Evolutionary conservation across 495 filamentous ascomycete genomes (phyloP).

Genomic region (Penicillium maclennaniae): DNA sequence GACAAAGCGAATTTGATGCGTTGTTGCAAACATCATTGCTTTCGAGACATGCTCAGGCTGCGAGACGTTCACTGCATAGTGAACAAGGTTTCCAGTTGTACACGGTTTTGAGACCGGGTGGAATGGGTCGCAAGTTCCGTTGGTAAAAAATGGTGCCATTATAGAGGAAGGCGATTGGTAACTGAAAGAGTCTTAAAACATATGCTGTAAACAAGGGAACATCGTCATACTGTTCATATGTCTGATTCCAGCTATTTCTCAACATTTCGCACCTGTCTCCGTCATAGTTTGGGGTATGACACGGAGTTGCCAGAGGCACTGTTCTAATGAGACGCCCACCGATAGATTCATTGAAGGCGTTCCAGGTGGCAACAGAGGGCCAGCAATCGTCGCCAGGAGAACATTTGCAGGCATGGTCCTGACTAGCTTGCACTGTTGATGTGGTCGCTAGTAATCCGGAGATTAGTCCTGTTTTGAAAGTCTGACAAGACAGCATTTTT

Average conservation of each 20-base stretch:
- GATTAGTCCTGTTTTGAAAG: background rate
- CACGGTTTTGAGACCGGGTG: constrained; percentile 47
- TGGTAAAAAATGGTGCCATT: constrained; percentile 37
- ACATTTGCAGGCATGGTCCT: constrained; percentile 22
- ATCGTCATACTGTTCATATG: constrained; percentile 30
- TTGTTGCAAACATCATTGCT: constrained; percentile 44
- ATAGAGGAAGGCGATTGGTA: constrained; percentile 36
- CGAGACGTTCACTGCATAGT: constrained; percentile 45
- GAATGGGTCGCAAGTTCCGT: constrained; percentile 54
- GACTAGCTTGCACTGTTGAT: background rate
- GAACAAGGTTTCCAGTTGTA: constrained; percentile 53
- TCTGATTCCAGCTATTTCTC: constrained; percentile 24
- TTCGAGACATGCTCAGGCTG: constrained; percentile 26
- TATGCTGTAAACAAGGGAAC: background rate
- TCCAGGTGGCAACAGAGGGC: constrained; percentile 42
- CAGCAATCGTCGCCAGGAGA: constrained; percentile 43
- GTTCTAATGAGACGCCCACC: constrained; percentile 44
- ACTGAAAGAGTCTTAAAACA: constrained; percentile 7
- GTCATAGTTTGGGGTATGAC: constrained; percentile 42
- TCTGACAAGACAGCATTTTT: background rate
- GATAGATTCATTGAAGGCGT: constrained; percentile 38
- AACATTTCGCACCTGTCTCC: constrained; percentile 24
- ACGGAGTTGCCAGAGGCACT: constrained; percentile 40
- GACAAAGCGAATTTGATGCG: constrained; percentile 57
- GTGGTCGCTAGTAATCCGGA: background rate